Evolutionary conservation across 495 filamentous ascomycete species (phyloP).

Genomic region (Emericellopsis terricola): DNA sequence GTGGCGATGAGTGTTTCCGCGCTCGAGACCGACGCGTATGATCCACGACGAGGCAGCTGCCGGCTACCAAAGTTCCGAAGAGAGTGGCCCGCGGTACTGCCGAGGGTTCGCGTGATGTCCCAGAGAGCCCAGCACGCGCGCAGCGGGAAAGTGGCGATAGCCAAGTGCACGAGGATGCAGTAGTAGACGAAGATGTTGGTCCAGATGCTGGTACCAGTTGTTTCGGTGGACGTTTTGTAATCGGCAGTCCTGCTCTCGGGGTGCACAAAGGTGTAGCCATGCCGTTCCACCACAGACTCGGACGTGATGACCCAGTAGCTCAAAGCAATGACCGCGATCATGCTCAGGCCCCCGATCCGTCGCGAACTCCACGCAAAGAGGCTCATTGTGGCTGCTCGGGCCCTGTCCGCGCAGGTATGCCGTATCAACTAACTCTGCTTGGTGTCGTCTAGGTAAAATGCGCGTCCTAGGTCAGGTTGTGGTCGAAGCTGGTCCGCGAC

Average conservation of each 20-base stretch:
- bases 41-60: slow-evolving; percentile 25
- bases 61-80: slow-evolving; percentile 22
- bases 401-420: too few relatives aligned
- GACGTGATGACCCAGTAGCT: slow-evolving; percentile 27
- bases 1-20: slow-evolving; percentile 31
- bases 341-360: slow-evolving; percentile 28
- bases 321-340: slow-evolving; percentile 23
- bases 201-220: slow-evolving; percentile 14
- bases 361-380: slow-evolving; percentile 29
- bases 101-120: slow-evolving; percentile 23
- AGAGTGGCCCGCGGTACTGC: slow-evolving; percentile 19
- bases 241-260: slow-evolving; percentile 23
- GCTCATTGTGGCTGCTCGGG: slow-evolving; percentile 19
- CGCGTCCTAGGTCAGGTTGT: too few relatives aligned
- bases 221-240: slow-evolving; percentile 10
- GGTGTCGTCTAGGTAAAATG: too few relatives aligned
- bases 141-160: slow-evolving; percentile 33
- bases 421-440: too few relatives aligned
- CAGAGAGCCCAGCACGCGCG: slow-evolving; percentile 33
- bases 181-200: slow-evolving; percentile 30
- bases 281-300: slow-evolving; percentile 20
- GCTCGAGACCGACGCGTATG: slow-evolving; percentile 27
- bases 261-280: slow-evolving; percentile 26
- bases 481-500: too few relatives aligned
- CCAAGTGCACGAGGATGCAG: slow-evolving; percentile 31